Conservation (phyloP, 495 filamentous ascomycete genomes). For the Oidiodendron maius region DNA sequence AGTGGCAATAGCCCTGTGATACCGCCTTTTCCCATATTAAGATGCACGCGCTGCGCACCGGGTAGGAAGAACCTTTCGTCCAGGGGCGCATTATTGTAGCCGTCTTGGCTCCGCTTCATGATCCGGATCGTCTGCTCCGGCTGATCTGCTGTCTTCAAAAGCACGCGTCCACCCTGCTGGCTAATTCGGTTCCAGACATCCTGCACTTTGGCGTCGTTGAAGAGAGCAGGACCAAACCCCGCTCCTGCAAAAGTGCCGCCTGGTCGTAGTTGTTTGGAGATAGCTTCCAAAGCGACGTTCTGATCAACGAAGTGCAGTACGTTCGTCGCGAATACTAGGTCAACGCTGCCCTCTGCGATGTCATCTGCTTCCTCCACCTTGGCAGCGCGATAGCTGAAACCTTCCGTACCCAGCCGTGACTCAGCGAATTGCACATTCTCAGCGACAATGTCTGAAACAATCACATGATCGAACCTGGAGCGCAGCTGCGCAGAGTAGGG, state of each 20-base stretch:
- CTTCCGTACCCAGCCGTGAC: neutral
- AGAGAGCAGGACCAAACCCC: neutral
- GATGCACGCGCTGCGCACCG: neutral
- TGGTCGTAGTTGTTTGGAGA: neutral
- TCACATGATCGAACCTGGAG: neutral
- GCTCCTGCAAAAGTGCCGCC: slow-evolving; percentile 1
- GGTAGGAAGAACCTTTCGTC: neutral
- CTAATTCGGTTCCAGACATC: neutral
- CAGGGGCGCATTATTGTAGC: neutral
- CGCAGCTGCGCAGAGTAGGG: neutral
- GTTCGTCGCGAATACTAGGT: slow-evolving; percentile 2
- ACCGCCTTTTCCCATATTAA: slow-evolving; percentile 3
- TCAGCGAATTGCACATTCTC: neutral
- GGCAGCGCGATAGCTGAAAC: neutral
- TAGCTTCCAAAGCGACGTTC: neutral
- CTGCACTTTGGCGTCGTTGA: neutral
- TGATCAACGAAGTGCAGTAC: slow-evolving; percentile 3
- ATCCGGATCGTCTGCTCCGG: neutral
- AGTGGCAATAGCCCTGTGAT: neutral
- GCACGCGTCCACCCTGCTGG: neutral
- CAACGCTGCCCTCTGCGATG: neutral
- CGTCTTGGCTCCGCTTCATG: neutral
- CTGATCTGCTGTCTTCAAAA: slow-evolving; percentile 1
- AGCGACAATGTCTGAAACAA: slow-evolving; percentile 3
- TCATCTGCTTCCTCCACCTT: slow-evolving; percentile 2